Base-by-base conservation (phyloP, 2,329 filamentous ascomycete species). In the Rachicladosporium sp. region DNA sequence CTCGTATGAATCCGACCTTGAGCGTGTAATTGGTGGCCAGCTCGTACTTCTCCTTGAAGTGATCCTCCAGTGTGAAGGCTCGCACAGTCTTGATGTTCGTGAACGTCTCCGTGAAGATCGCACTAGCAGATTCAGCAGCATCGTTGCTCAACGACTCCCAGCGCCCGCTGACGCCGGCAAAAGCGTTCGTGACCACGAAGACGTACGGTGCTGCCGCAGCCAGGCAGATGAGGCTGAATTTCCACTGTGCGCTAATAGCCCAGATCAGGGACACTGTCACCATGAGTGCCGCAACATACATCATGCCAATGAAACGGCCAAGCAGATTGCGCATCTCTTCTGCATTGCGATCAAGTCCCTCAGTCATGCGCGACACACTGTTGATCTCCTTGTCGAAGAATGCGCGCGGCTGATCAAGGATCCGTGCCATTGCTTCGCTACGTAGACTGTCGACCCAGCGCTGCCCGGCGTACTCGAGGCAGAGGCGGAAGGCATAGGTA, bases 321-420 rank as follows among this genome's bases (percentile, higher is more conserved):
- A 93, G 69, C 0, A 96, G 65, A 49, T 84, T 87, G 6, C 83
- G 74, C 74, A 91, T 88, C 55, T 94, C 86, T 56, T 96, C 87
- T 0, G 81, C 82, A 50, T 85, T 83, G 10, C 81, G 74, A 51
- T 93, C 85, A 0, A 96, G 70, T 33, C 73, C 80, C 44, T 84
- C 78, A 1, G 71, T 76, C 32, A 96, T 68, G 2, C 70, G 68
- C 1, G 69, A 66, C 0, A 80, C 65, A 0, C 71, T 74, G 56
- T 91, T 82, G 29, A 69, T 67, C 2, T 80, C 68, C 36, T 70
- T 65, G 46, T 86, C 79, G 50, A 93, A 93, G 80, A 87, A 96
- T 4, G 71, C 61, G 44, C 73, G 78, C 1, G 84, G 81, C 53
- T 95, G 89, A 31, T 73, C 68, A 1, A 96, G 66, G 10, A 94